Base-by-base conservation (phyloP, 257 asterid genomes). In the Echites panduratus region DNA sequence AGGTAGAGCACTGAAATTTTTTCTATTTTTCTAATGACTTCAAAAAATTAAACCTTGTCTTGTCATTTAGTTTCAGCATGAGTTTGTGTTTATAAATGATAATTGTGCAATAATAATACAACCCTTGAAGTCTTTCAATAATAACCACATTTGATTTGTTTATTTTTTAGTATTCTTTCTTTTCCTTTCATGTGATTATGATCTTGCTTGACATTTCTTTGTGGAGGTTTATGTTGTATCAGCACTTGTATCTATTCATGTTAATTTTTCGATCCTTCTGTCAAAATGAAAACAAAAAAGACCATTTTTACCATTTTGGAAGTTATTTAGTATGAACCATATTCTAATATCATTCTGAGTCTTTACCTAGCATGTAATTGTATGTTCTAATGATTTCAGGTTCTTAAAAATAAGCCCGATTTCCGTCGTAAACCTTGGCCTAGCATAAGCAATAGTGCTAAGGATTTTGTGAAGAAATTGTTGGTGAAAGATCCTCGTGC, bases 341-440 rank as follows among this genome's bases (percentile, higher is more conserved):
- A 52, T 65, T n/a, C 3, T 0, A 40, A 20, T 75, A 22, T 65
- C 22, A 16, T 22, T 68, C 50, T 67, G 22, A 20, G 40, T 19
- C 43, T 20, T 47, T 59, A 53, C 26, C 6, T n/a, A 41, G 22
- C 49, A 32, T 69, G 35, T 80, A 48, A n/a, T 67, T 72, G 68
- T 47, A 65, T 63, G 26, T 73, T 64, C 70, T 73, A n/a, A 32
- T 75, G 24, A 68, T 70, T 57, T 78, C 75, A 69, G 99, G 99
- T 95, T 79, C 82, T 95, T 44, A 84, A 89, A 80, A 95, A 95
- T 82, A 95, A 90, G 82, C 99, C 99, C 1, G 99, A 95, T 76
- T 95, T 92, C 78, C 87, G 93, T 44, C 98, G 98, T 75, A 95
- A 95, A 81, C 99, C 99, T 73, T 95, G 99, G 99, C 91, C 98